These are phyloP conservation scores for Suillus discolor DNA, from an alignment of 768 basidiomycete species.

Conservation along the genomic window DNA sequence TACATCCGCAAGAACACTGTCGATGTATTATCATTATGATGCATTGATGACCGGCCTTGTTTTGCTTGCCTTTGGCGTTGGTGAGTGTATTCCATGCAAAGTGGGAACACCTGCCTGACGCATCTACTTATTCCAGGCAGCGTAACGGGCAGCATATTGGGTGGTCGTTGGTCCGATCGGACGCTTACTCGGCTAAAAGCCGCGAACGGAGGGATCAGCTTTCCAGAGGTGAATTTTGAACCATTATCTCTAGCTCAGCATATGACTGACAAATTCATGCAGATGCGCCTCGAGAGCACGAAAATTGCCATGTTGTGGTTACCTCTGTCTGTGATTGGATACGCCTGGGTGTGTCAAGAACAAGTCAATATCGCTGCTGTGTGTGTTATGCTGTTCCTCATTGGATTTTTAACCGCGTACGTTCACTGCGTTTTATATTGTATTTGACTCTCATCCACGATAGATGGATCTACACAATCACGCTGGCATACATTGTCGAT, in stretches of 20 bases:
- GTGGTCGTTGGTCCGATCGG: conserved; percentile 61
- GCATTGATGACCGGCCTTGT: conserved; percentile 77
- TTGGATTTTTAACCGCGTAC: conserved; percentile 72
- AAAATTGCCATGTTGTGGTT: conserved; percentile 49
- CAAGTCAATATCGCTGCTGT: conserved; percentile 67
- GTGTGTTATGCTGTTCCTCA: conserved; percentile 70
- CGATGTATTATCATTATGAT: conserved; percentile 61
- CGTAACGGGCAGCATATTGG: conserved; percentile 53
- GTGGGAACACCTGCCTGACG: background rate
- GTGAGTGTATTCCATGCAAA: conserved; percentile 34
- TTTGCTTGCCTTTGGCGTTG: conserved; percentile 70
- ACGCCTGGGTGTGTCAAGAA: conserved; percentile 75
- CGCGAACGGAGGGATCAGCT: conserved; percentile 43
- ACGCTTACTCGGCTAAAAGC: conserved; percentile 44
- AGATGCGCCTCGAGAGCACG: conserved; percentile 78
- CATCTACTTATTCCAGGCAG: conserved; percentile 36
- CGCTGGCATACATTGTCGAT: conserved; percentile 85
- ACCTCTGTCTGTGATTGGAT: conserved; percentile 63
- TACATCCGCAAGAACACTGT: conserved; percentile 73
- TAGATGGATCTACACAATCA: conserved; percentile 63
- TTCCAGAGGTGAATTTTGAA: conserved; percentile 59
- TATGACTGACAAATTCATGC: background rate
- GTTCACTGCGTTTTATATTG: conserved; percentile 22
- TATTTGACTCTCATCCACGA: background rate
- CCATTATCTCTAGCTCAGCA: background rate